Evolutionary conservation across 352 stramenopile genomes (phyloP).

Genomic region (Phytophthora pinifolia): DNA sequence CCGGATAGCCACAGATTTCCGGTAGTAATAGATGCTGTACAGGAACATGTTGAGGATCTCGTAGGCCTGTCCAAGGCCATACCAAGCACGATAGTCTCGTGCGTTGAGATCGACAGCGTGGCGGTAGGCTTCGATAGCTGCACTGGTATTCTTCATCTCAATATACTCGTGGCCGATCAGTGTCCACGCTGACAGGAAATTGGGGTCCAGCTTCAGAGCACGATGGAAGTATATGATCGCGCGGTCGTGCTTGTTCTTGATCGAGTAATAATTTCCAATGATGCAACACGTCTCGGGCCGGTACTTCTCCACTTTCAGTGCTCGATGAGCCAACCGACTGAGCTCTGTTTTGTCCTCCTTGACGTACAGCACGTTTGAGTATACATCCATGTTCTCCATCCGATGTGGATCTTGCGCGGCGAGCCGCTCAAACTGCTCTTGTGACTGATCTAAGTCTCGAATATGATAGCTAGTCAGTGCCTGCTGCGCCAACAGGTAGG

Average conservation of each 20-base stretch:
- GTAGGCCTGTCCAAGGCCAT: conserved; percentile 98
- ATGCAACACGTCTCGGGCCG: conserved; percentile 98
- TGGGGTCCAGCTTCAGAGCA: conserved; percentile 93
- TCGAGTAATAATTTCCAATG: conserved; percentile 91
- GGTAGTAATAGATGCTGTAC: conserved; percentile 99
- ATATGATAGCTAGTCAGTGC: conserved; percentile 82
- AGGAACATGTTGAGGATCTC: conserved; percentile 98
- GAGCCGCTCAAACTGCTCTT: conserved; percentile 75
- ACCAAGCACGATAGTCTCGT: conserved; percentile 98
- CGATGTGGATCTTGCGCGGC: conserved; percentile 65
- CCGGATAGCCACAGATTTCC: conserved; percentile 94
- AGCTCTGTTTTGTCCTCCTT: conserved; percentile 87
- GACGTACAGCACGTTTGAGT: conserved; percentile 87
- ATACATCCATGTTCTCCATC: conserved; percentile 84
- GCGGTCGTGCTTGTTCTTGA: conserved; percentile 95
- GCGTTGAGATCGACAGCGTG: conserved; percentile 92
- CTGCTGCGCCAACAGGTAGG: conserved; percentile 75
- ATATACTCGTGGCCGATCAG: conserved; percentile 99
- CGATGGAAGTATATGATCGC: conserved; percentile 97
- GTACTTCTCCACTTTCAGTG: conserved; percentile 96
- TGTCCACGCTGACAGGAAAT: conserved; percentile 97
- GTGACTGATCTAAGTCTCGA: conserved; percentile 79
- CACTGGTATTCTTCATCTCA: conserved; percentile 98
- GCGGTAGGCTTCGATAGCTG: conserved; percentile 96
- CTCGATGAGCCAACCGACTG: conserved; percentile 89